Evolutionary conservation across 2,329 filamentous ascomycete genomes (phyloP).

Genomic region (Gnomoniopsis smithogilvyi): DNA sequence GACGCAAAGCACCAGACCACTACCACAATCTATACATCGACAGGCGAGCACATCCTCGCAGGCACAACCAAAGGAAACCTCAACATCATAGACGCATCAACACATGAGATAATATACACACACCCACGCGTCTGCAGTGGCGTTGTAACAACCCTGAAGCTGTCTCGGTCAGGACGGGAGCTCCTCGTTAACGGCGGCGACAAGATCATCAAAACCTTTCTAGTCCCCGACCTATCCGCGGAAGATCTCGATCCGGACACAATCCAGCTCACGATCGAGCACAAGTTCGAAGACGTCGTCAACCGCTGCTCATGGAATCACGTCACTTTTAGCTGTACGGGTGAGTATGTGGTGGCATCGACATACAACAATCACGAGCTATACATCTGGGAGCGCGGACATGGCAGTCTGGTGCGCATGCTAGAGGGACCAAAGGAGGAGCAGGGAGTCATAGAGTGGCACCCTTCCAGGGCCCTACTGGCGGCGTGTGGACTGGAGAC

Average conservation of each 20-base stretch:
- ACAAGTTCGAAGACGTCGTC: constrained; percentile 98
- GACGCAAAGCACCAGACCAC: constrained; percentile 96
- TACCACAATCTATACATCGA: constrained; percentile 81
- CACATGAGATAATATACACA: constrained; percentile 81
- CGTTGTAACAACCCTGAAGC: constrained; percentile 81
- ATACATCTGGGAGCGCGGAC: constrained; percentile 94
- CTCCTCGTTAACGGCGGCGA: constrained; percentile 92
- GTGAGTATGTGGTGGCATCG: constrained; percentile 93
- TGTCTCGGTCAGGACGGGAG: constrained; percentile 81
- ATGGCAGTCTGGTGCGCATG: constrained; percentile 93
- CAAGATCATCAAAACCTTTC: constrained; percentile 88
- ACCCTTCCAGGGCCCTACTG: constrained; percentile 81
- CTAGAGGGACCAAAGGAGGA: constrained; percentile 96
- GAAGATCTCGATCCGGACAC: constrained; percentile 76
- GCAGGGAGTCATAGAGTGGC: constrained; percentile 95
- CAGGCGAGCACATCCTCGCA: constrained; percentile 83
- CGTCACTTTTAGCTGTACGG: constrained; percentile 88
- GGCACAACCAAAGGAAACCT: constrained; percentile 95
- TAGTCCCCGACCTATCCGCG: constrained; percentile 73
- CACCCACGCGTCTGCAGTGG: constrained; percentile 77
- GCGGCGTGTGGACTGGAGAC: constrained; percentile 91
- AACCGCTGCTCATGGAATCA: constrained; percentile 96
- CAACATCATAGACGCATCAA: constrained; percentile 86
- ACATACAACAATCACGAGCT: constrained; percentile 99
- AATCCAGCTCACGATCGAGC: constrained; percentile 86